Evolutionary conservation across 139 green algal genomes (phyloP), one percentile per base, ranked within the genome.

Genomic region (Closterium sp.): DNA sequence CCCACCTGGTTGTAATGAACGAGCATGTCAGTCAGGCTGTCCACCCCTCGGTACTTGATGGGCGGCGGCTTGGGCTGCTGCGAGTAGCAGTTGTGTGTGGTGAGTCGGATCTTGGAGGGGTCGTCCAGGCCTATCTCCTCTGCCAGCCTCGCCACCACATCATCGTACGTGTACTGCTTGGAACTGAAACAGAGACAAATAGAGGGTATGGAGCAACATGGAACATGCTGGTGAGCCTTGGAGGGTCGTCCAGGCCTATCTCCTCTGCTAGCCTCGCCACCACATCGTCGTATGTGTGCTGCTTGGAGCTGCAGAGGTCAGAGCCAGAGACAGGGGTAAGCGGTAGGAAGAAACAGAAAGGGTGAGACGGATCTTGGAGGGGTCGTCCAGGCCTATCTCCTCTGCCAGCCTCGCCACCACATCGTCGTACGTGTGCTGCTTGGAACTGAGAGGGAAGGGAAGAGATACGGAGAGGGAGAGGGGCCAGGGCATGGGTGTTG

Each of bases 41-140:
- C 95, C 19, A 86, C 50, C 17, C 50, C 50, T 22, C 50, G 50
- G 90, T 94, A 99, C 84, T 97, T 96, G 31, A 97, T 62, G 27
- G 96, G 93, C 29, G 90, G 28, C 11, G 96, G 91, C 70, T 92
- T 92, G 62, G 95, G 95, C 42, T 70, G 84, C 85, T 96, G 38
- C n/a, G 93, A 97, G 95, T 97, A 99, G 22, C 88, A 88, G 95
- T 98, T 99, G 93, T 99, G 96, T 38, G 93, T 89, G 50, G 98
- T 98, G 45, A 98, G 93, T 5, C 97, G 96, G 30, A 97, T 86
- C 27, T 90, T 93, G 30, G 70, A 93, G 1, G 94, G 95, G 70
- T 96, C 94, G 19, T 86, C 73, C 85, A 96, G 29, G 17, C 31
- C 70, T 21, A 98, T 94, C 90, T 95, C 90, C 31, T 86, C 85